Conservation (phyloP, 768 basidiomycete genomes). For the Lactarius sp. region DNA sequence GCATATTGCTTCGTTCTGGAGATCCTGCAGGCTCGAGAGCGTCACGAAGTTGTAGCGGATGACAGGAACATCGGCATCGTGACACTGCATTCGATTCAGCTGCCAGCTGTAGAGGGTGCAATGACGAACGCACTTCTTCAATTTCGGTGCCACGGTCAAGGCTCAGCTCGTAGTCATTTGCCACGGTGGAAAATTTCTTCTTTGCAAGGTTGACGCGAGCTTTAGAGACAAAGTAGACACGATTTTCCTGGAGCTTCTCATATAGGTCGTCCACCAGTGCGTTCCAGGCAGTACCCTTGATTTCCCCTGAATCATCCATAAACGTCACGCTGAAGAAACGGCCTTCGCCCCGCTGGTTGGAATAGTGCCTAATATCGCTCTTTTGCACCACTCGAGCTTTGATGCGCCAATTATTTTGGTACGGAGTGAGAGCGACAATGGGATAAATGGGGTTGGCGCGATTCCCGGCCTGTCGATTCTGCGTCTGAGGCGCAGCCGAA, state of each 20-base stretch:
- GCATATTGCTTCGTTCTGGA: slow-evolving; percentile 76
- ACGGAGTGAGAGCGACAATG: slow-evolving; percentile 92
- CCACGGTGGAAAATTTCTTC: slow-evolving; percentile 88
- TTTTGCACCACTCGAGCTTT: slow-evolving; percentile 90
- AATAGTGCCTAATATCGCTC: slow-evolving; percentile 84
- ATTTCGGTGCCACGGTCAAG: slow-evolving; percentile 83
- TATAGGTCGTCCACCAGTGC: slow-evolving; percentile 75
- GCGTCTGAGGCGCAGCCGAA: slow-evolving; percentile 3
- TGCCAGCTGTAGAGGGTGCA: not conserved
- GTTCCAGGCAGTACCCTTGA: slow-evolving; percentile 90
- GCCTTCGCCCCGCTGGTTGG: slow-evolving; percentile 86
- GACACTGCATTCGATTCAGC: slow-evolving; percentile 50
- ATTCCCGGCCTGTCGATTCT: slow-evolving; percentile 13
- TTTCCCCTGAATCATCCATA: slow-evolving; percentile 94
- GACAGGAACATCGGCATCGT: slow-evolving; percentile 72
- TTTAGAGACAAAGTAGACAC: slow-evolving; percentile 88
- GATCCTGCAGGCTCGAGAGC: slow-evolving; percentile 54
- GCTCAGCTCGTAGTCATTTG: slow-evolving; percentile 89
- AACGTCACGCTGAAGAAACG: slow-evolving; percentile 90
- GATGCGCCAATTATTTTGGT: slow-evolving; percentile 99
- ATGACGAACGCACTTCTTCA: slow-evolving; percentile 56
- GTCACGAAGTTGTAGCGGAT: slow-evolving; percentile 80
- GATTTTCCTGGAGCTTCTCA: slow-evolving; percentile 82
- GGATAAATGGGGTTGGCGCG: slow-evolving; percentile 53
- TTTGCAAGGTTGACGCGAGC: slow-evolving; percentile 93